Evolutionary conservation across 306 rosid species (phyloP), one percentile per base, ranked within the genome.

Genomic region (Purshia tridentata): DNA sequence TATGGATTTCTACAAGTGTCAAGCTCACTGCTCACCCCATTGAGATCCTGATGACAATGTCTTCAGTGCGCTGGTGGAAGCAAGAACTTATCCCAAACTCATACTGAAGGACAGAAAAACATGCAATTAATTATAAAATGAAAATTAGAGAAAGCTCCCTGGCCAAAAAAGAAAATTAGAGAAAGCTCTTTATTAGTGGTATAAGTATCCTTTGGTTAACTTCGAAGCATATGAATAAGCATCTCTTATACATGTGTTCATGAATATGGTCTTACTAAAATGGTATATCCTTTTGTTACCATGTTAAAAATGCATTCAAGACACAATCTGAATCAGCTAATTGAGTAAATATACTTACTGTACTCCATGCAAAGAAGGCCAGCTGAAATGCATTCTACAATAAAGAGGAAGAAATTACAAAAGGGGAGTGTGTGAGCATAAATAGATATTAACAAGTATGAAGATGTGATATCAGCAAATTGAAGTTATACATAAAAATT

Each of bases 381-480:
- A 89, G 85, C 52, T 86, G 92, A 78, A 89, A 91, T 35, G 97
- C 93, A 81, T 91, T 91, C 92, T 91, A 89, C 72, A 77, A 48
- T 65, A 7, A 73, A 19, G 54, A 44, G 37, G 40, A 55, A 74
- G 44, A n/a, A 9, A 42, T 20, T 22, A 65, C 40, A 70, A 20
- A 55, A 16, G 6, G 20, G 73, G 18, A 52, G 65, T 14, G 12
- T 7, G 53, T 55, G 14, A 70, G 63, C 20, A 63, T 15, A 16
- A 56, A 20, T 15, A 40, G 7, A 3, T 11, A 47, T 39, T 11
- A 44, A 18, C n/a, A 20, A 58, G n/a, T 2, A 48, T 46, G n/a
- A 39, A 9, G 20, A 65, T 0, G 37, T 47, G 12, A 3, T 15
- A 10, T 5, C 18, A 5, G 52, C 50, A 10, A 54, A 44, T 10